These are phyloP conservation scores for Yamadazyma laniorum DNA, from an alignment of 805 yeast genomes.

Conservation along the genomic window DNA sequence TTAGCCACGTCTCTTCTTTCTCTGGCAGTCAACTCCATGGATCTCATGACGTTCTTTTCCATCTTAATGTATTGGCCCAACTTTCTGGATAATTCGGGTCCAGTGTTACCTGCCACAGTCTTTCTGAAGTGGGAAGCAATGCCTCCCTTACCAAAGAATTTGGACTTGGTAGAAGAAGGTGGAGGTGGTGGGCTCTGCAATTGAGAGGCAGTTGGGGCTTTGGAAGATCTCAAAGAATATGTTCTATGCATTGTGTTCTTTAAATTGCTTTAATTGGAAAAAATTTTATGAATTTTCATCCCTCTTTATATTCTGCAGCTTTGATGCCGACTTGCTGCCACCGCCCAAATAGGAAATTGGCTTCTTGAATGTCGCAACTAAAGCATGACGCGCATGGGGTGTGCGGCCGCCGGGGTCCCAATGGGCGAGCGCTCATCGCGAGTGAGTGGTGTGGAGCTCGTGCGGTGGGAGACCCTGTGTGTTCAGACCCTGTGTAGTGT, in stretches of 20 bases:
- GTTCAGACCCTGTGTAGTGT: no score
- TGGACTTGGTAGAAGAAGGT: constrained; percentile 82
- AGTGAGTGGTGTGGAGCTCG: no score
- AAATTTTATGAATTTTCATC: constrained; percentile 7
- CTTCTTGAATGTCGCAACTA: neutral
- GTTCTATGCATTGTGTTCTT: constrained; percentile 92
- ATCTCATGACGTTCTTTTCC: constrained; percentile 79
- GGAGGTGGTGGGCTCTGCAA: constrained; percentile 95
- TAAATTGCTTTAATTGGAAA: no score
- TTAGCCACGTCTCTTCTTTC: constrained; percentile 81
- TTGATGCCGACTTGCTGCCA: neutral
- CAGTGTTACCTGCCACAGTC: constrained; percentile 73
- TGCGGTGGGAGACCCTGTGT: no score
- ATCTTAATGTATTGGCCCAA: constrained; percentile 72
- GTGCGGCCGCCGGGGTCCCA: constrained; percentile 50
- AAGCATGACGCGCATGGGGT: constrained; percentile 44
- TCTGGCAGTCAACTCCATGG: constrained; percentile 71
- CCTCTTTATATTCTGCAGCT: constrained; percentile 2
- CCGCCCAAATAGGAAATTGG: neutral
- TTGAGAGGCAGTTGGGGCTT: constrained; percentile 98
- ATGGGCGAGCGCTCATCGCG: constrained; percentile 58
- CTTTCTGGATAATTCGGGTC: constrained; percentile 77
- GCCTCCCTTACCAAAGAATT: constrained; percentile 85
- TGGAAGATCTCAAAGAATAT: constrained; percentile 88
- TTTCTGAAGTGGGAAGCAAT: constrained; percentile 61